A percentile compares a stretch with the other conserved stretches of the same genome.
Conservation (phyloP, 2,329 filamentous ascomycete genomes). For the Alternaria burnsii region DNA sequence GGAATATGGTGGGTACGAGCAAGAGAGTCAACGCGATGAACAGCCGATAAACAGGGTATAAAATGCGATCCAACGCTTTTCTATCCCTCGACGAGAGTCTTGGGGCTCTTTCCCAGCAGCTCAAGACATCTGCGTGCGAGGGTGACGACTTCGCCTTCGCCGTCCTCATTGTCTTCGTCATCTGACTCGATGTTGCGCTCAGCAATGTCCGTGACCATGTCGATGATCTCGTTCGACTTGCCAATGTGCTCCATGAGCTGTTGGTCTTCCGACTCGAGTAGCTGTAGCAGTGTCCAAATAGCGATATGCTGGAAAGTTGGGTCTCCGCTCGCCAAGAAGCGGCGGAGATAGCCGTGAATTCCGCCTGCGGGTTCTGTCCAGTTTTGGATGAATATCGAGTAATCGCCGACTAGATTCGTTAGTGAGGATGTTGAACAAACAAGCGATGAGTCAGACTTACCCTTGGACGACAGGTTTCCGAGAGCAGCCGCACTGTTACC, state of each 20-base stretch:
- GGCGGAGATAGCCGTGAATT: slow-evolving; percentile 92
- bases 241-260: slow-evolving; percentile 87
- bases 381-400: slow-evolving; percentile 92
- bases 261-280: slow-evolving; percentile 94
- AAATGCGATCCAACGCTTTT: slow-evolving; percentile 26
- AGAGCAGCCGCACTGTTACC: slow-evolving; percentile 96
- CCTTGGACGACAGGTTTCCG: slow-evolving; percentile 96
- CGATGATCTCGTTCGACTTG: slow-evolving; percentile 88
- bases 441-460: slow-evolving; percentile 57
- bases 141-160: slow-evolving; percentile 90
- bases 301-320: slow-evolving; percentile 99
- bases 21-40: slow-evolving; percentile 25
- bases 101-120: slow-evolving; percentile 79
- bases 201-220: slow-evolving; percentile 90
- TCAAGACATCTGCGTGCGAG: slow-evolving; percentile 91
- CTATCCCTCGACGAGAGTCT: slow-evolving; percentile 82
- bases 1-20: slow-evolving; percentile 31
- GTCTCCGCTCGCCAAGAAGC: slow-evolving; percentile 93
- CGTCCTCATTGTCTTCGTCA: slow-evolving; percentile 85
- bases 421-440: slow-evolving; percentile 27
- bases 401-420: slow-evolving; percentile 79
- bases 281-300: slow-evolving; percentile 95
- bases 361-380: slow-evolving; percentile 93
- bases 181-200: slow-evolving; percentile 89
- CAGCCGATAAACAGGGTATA: slow-evolving; percentile 37